Conservation (phyloP, 768 basidiomycete species). For the Terana coerulea region DNA sequence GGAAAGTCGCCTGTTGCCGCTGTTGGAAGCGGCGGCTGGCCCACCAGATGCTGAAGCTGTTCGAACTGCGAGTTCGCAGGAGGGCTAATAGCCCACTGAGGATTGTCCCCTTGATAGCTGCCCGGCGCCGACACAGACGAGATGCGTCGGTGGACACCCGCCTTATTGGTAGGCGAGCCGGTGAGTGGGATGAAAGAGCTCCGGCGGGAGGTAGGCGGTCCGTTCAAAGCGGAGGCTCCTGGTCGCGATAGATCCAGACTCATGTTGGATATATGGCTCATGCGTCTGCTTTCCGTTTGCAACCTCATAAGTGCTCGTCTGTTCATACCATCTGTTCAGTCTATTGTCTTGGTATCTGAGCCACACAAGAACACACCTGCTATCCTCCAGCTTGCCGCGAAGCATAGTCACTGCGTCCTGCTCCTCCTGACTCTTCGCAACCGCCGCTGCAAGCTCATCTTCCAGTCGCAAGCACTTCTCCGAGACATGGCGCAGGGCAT, state of each 20-base stretch:
- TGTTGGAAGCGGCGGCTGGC: slow-evolving; percentile 12
- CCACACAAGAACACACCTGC: slow-evolving; percentile 48
- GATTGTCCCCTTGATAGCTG: slow-evolving; percentile 14
- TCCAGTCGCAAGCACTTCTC: slow-evolving; percentile 61
- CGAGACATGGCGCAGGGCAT: slow-evolving; percentile 59
- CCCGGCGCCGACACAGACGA: slow-evolving; percentile 70
- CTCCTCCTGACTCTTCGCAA: slow-evolving; percentile 50
- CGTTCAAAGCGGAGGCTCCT: slow-evolving; percentile 32
- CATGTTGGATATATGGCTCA: slow-evolving; percentile 44
- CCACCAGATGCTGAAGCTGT: slow-evolving; percentile 11
- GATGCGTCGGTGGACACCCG: slow-evolving; percentile 61
- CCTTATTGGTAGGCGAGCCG: slow-evolving; percentile 43
- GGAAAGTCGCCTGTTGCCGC: slow-evolving; percentile 39
- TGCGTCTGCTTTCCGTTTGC: slow-evolving; percentile 70
- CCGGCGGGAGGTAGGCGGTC: slow-evolving; percentile 59
- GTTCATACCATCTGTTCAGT: slow-evolving; percentile 10
- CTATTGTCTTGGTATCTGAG: background rate
- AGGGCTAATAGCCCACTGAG: slow-evolving; percentile 15
- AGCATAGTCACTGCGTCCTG: slow-evolving; percentile 74
- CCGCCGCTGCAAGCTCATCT: slow-evolving; percentile 48
- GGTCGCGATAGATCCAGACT: slow-evolving; percentile 57
- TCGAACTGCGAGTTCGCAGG: slow-evolving; percentile 10
- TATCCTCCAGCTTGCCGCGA: slow-evolving; percentile 83
- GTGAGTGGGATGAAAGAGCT: slow-evolving; percentile 73
- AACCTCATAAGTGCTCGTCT: slow-evolving; percentile 86